Evolutionary conservation across 176 grass and related monocot genomes (phyloP), one percentile per base, ranked within the genome.

Genomic region (Areca catechu): DNA sequence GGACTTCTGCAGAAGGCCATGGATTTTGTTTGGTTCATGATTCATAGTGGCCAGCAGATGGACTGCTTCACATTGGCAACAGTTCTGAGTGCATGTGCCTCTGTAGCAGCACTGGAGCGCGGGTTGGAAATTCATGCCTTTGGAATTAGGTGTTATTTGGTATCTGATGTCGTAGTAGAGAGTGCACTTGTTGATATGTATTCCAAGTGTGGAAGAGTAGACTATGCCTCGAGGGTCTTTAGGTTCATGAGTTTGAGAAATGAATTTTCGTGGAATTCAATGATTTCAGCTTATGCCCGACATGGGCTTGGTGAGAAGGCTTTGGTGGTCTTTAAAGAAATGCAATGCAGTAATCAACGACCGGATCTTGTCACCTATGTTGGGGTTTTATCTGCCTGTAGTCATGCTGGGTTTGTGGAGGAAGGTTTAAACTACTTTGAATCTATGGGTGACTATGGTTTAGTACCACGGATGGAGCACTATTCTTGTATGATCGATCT

Each of bases 181-280:
- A 87, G 88, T 72, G 68, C 83, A 65, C 77, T 93, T 43, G 66
- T 87, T 64, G 88, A 93, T 68, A 93, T 93, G 88, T 93, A 93
- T 54, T 80, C 83, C 3, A 93, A 93, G 61, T 87, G 83, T 14
- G 88, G 88, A 78, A 87, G 77, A 68, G 74, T 88, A 73, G 83
- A 87, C 61, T 93, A 93, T 65, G 88, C 83, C 71, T 87, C 75
- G 43, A 82, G 79, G 25, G 61, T 93, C 60, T 93, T 93, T 43
- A 80, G 25, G 53, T 87, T 74, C 50, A 93, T 83, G 73, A 80
- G 20, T 61, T 61, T 65, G 16, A 88, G 57, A 69, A 88, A 93
- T 71, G 67, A 93, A 55, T 87, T 93, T 68, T 80, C 80, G 53
- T 93, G 83, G 83, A 93, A 93, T 57, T 93, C 83, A 50, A 93